Conservation (phyloP, 495 filamentous ascomycete species). For the Articulospora tetracladia region DNA sequence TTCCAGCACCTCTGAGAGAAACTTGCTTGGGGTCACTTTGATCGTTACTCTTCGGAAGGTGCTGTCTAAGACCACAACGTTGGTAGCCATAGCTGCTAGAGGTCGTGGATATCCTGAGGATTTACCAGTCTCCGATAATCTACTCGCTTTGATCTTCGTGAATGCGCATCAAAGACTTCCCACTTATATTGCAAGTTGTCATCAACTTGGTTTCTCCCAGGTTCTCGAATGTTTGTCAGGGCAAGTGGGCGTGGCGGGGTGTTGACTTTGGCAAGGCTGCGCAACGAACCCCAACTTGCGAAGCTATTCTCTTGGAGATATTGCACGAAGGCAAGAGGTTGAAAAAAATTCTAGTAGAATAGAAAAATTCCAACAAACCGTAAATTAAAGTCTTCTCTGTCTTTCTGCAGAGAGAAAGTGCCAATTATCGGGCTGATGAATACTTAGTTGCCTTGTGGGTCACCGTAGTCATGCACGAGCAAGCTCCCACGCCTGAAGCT, state of each 20-base stretch:
- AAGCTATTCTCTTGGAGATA: too few relatives aligned
- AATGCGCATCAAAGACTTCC: background rate
- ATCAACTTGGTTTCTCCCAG: slow-evolving; percentile 10
- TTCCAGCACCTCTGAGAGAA: slow-evolving; percentile 75
- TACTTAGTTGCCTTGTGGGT: slow-evolving; percentile 21
- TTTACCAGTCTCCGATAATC: background rate
- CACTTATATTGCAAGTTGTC: background rate
- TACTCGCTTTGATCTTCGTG: background rate
- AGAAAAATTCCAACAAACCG: background rate
- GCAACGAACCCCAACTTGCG: too few relatives aligned
- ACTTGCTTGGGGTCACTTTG: slow-evolving; percentile 76
- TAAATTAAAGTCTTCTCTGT: background rate
- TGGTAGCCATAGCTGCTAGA: slow-evolving; percentile 66
- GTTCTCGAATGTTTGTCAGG: slow-evolving; percentile 22
- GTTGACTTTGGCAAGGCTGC: background rate
- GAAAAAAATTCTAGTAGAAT: too few relatives aligned
- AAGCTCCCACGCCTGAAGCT: slow-evolving; percentile 17
- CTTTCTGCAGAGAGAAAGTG: background rate
- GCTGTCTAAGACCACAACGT: slow-evolving; percentile 82
- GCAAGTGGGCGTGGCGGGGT: slow-evolving; percentile 23
- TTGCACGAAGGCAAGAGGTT: too few relatives aligned
- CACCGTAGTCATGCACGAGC: slow-evolving; percentile 3
- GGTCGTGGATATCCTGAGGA: background rate
- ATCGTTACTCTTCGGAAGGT: slow-evolving; percentile 69
- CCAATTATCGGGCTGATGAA: slow-evolving; percentile 1